A percentile compares a stretch with the other conserved stretches of the same genome.
phyloP scores from a whole-genome alignment of 441 rosid species.

The Raphanus hybrid region DNA sequence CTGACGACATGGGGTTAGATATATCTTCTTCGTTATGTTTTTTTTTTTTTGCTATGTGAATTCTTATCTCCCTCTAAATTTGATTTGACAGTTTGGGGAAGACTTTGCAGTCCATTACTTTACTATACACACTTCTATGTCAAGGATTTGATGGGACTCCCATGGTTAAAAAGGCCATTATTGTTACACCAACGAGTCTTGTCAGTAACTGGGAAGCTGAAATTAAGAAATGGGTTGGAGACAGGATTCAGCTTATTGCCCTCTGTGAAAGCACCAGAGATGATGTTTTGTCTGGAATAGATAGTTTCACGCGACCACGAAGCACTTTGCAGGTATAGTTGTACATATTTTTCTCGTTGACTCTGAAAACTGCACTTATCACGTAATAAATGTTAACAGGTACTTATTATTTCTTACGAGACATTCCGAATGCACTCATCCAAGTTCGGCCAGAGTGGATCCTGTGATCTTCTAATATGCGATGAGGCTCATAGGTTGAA shows the following conservation, averaged over 20 bases:
- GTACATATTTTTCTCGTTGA: conserved; percentile 24
- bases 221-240: conserved; percentile 94
- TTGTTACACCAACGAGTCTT: conserved; percentile 99
- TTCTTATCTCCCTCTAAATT: conserved; percentile 28
- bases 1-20: conserved; percentile 99
- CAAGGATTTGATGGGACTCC: conserved; percentile 97
- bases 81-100: conserved; percentile 84
- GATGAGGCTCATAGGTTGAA: conserved; percentile 98
- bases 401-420: conserved; percentile 93
- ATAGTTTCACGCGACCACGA: conserved; percentile 66
- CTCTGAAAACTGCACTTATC: conserved; percentile 43
- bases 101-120: conserved; percentile 95
- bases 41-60: conserved; percentile 15
- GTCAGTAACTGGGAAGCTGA: conserved; percentile 99
- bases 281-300: conserved; percentile 92
- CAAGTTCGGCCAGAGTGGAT: conserved; percentile 75
- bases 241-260: conserved; percentile 85
- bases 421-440: conserved; percentile 97
- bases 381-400: conserved; percentile 52
- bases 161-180: conserved; percentile 88
- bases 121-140: conserved; percentile 82
- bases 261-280: conserved; percentile 96
- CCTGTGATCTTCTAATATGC: conserved; percentile 96
- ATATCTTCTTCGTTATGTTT: conserved; percentile 27
- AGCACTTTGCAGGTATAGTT: conserved; percentile 75